Evolutionary conservation across 1,284 basidiomycete genomes (phyloP).

Genomic region (Lignosus rhinocerotis): DNA sequence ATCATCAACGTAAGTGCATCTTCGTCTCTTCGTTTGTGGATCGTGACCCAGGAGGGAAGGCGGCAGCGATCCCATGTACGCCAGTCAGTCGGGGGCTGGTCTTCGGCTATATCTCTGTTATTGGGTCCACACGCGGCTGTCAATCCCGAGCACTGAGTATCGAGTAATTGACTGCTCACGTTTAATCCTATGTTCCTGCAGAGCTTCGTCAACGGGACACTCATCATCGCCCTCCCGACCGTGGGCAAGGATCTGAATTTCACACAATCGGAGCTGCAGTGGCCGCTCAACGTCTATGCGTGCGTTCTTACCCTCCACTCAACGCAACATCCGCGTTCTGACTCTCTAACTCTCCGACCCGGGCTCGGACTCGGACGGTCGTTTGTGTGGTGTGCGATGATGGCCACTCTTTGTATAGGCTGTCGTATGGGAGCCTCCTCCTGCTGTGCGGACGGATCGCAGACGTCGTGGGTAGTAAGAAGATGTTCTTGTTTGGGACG

Average conservation of each 20-base stretch:
- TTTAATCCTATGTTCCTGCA: slow-evolving; percentile 12
- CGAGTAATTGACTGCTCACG: background rate
- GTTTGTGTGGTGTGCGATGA: no score
- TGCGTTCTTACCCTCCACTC: slow-evolving; percentile 24
- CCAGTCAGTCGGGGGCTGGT: no score
- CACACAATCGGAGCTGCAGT: slow-evolving; percentile 39
- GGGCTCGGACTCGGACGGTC: no score
- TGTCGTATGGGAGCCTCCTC: slow-evolving; percentile 35
- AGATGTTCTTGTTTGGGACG: slow-evolving; percentile 39
- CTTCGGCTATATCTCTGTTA: no score
- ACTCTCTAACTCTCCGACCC: no score
- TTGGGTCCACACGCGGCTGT: no score
- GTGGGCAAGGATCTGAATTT: slow-evolving; percentile 41
- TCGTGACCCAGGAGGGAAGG: background rate
- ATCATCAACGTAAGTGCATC: slow-evolving; percentile 6
- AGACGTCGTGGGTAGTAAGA: slow-evolving; percentile 40
- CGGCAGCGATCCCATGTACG: no score
- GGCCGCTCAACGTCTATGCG: slow-evolving; percentile 44
- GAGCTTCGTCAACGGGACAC: slow-evolving; percentile 41
- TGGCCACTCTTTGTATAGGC: slow-evolving; percentile 16
- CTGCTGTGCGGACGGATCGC: slow-evolving; percentile 39
- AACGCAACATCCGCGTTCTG: no score
- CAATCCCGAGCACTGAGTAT: no score
- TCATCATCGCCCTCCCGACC: slow-evolving; percentile 44
- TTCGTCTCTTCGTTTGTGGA: background rate